Conservation (phyloP, 441 rosid species). For the Croton setiger region DNA sequence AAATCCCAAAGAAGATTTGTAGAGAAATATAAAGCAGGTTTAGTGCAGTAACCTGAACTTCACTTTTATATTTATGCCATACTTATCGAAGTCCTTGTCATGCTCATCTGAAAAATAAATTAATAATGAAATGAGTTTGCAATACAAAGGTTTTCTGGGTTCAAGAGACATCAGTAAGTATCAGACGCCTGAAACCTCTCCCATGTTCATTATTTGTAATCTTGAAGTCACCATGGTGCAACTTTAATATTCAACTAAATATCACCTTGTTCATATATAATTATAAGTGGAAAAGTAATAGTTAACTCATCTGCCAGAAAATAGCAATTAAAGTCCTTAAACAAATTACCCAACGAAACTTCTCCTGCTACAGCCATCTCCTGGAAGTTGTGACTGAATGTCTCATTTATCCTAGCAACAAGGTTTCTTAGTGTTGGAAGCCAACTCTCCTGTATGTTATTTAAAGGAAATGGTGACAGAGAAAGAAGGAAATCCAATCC, state of each 20-base stretch:
- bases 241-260: not conserved
- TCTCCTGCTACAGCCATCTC: constrained; percentile 99
- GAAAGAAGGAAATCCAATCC: constrained; percentile 9
- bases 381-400: constrained; percentile 85
- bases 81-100: constrained; percentile 75
- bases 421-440: constrained; percentile 88
- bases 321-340: constrained; percentile 8
- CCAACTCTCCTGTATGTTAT: constrained; percentile 65
- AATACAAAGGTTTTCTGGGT: not conserved
- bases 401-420: constrained; percentile 75
- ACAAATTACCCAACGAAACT: constrained; percentile 61
- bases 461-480: not conserved
- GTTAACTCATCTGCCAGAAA: constrained; percentile 2
- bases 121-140: constrained; percentile 23
- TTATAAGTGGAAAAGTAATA: not conserved
- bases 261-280: not conserved
- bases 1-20: not conserved
- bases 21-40: constrained; percentile 11
- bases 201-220: not conserved
- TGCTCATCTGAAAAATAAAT: constrained; percentile 66
- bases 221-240: not conserved
- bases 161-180: not conserved
- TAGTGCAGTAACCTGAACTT: constrained; percentile 67
- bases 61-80: constrained; percentile 85
- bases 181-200: not conserved